These are phyloP conservation scores for Cercophora samala DNA, from an alignment of 495 filamentous ascomycete genomes.

Conservation along the genomic window DNA sequence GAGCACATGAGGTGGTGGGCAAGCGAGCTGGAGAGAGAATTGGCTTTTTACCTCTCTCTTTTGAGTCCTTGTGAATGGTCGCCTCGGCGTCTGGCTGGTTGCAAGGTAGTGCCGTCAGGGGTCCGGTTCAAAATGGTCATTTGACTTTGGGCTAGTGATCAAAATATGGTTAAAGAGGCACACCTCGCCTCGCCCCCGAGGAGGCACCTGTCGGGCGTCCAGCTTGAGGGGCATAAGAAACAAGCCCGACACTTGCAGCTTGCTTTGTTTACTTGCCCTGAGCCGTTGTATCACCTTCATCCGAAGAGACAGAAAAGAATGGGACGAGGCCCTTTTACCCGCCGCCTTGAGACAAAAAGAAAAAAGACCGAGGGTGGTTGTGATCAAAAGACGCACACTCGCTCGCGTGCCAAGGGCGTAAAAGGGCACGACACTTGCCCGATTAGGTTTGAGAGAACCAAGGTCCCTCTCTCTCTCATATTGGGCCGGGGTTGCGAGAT, in stretches of 20 bases:
- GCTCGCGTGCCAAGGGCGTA: not conserved
- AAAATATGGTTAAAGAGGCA: not conserved
- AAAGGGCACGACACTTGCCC: not conserved
- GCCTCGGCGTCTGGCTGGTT: constrained; percentile 1
- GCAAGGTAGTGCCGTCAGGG: not conserved
- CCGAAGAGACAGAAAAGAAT: not conserved
- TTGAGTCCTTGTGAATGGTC: not conserved
- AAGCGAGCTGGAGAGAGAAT: not conserved
- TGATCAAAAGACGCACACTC: not conserved
- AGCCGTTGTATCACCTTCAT: not conserved
- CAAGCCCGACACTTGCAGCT: not conserved
- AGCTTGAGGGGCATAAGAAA: not conserved
- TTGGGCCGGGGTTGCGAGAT: not conserved
- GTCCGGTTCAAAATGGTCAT: constrained; percentile 3
- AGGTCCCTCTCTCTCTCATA: not conserved
- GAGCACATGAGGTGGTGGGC: not conserved
- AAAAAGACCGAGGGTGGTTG: not conserved
- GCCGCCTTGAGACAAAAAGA: not conserved
- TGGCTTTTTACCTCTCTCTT: not conserved
- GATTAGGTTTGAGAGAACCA: not conserved
- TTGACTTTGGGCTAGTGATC: constrained; percentile 4
- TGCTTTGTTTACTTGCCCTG: not conserved
- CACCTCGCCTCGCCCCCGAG: not conserved
- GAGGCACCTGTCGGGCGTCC: constrained; percentile 1
- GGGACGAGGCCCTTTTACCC: not conserved